Evolutionary conservation across 2,329 filamentous ascomycete species (phyloP), one percentile per base, ranked within the genome.

Genomic region (Fusarium metavorans): DNA sequence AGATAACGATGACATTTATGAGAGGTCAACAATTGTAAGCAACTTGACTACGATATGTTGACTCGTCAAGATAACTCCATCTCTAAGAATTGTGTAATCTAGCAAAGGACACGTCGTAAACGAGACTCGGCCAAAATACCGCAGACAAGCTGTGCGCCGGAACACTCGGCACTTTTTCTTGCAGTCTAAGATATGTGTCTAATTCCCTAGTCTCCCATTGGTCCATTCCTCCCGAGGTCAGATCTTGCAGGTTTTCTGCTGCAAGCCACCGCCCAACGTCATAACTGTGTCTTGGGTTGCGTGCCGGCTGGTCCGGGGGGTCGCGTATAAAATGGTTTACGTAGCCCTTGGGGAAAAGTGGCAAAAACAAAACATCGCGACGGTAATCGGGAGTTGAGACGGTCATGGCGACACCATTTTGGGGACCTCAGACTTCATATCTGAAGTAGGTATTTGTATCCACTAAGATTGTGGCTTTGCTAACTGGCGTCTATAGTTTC

Each of bases 361-460:
- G 10, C 48, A 52, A 52, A 52, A 52, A 32, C 48, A 52, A 52
- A 6, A 25, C 18, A 52, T 52, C 48, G 18, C 27, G 25, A 27
- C 23, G 45, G 45, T 48, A 16, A 6, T 27, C 48, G 48, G 48
- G 25, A 23, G 20, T 6, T 6, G n/a, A 16, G 6, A 25, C n/a
- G 18, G 9, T n/a, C 39, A 74, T 74, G 72, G 32, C 27, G 25
- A 25, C 70, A 25, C 77, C 78, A 1, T 81, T 81, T 27, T 82
- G 80, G 80, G 80, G 80, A 45, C 61, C 73, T 4, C 78, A 79
- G 73, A 82, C 80, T 52, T 82, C 80, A 0, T 80, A 82, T 65
- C 14, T 82, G 0, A 82, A 82, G 80, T 82, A 68, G 4, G 77
- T 75, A 1, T 14, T 1, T 20, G 3, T 1, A n/a, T 0, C 6